phyloP scores from a whole-genome alignment of 129 eudicot species.

The Flaveria robusta region DNA sequence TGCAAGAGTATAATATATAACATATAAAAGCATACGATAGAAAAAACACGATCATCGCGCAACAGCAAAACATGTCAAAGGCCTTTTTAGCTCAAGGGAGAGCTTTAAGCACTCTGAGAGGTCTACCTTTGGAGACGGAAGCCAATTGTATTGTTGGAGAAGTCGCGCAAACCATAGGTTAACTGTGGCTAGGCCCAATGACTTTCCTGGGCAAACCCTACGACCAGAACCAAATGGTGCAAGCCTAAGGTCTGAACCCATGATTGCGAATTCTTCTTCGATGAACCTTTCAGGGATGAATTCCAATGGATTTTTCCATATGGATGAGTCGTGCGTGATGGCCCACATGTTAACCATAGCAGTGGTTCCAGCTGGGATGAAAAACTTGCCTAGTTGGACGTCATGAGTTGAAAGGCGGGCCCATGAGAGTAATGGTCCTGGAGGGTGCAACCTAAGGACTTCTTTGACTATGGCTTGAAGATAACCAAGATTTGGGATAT shows the following conservation, averaged over 20 bases:
- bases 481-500: slow-evolving; percentile 61
- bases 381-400: slow-evolving; percentile 55
- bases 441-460: slow-evolving; percentile 78
- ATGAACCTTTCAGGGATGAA: slow-evolving; percentile 73
- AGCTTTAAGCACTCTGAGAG: slow-evolving; percentile 76
- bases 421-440: slow-evolving; percentile 94
- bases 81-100: slow-evolving; percentile 78
- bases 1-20: slow-evolving; percentile 8
- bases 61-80: slow-evolving; percentile 49
- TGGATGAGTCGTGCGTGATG: slow-evolving; percentile 71
- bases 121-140: slow-evolving; percentile 52
- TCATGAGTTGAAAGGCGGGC: slow-evolving; percentile 75
- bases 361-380: slow-evolving; percentile 79
- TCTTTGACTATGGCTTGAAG: slow-evolving; percentile 81
- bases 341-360: slow-evolving; percentile 99
- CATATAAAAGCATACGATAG: neutral
- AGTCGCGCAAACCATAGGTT: slow-evolving; percentile 75
- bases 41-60: slow-evolving; percentile 15
- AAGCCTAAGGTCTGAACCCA: slow-evolving; percentile 84
- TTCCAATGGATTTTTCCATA: slow-evolving; percentile 77
- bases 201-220: slow-evolving; percentile 80
- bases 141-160: slow-evolving; percentile 67
- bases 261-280: slow-evolving; percentile 56
- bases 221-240: slow-evolving; percentile 94
- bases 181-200: slow-evolving; percentile 66